Conservation (phyloP, 257 asterid genomes). For the Datura wrightii region DNA sequence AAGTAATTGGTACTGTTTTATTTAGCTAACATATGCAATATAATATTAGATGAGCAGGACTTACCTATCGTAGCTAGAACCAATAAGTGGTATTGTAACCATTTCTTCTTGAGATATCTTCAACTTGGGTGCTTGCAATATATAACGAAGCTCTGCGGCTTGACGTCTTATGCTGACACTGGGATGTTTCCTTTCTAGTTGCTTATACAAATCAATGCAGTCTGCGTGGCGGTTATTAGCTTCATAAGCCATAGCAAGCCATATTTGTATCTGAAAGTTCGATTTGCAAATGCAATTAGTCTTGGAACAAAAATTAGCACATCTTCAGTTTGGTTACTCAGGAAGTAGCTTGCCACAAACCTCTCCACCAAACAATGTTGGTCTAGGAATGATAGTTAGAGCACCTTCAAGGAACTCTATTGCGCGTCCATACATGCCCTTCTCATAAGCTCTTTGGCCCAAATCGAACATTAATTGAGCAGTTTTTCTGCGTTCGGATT, state of each 20-base stretch:
- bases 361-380: slow-evolving; percentile 98
- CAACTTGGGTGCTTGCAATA: slow-evolving; percentile 94
- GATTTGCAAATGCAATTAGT: not conserved
- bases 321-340: not conserved
- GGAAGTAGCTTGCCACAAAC: slow-evolving; percentile 49
- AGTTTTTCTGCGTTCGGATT: slow-evolving; percentile 87
- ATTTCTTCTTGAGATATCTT: slow-evolving; percentile 97
- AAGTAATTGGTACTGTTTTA: not conserved
- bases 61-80: slow-evolving; percentile 95
- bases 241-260: slow-evolving; percentile 99
- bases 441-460: slow-evolving; percentile 93
- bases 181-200: slow-evolving; percentile 81
- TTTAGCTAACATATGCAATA: not conserved
- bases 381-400: slow-evolving; percentile 84
- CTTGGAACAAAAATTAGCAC: not conserved
- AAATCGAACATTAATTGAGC: slow-evolving; percentile 88
- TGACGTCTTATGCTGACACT: slow-evolving; percentile 84
- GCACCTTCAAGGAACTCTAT: slow-evolving; percentile 98
- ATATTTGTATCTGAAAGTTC: slow-evolving; percentile 82
- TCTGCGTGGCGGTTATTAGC: slow-evolving; percentile 92
- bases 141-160: slow-evolving; percentile 90
- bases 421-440: slow-evolving; percentile 90
- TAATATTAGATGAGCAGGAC: slow-evolving; percentile 31
- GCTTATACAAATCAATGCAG: slow-evolving; percentile 83
- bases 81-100: slow-evolving; percentile 96